These are phyloP conservation scores for Colletotrichum cereale DNA, from an alignment of 2,329 filamentous ascomycete genomes.

Conservation along the genomic window DNA sequence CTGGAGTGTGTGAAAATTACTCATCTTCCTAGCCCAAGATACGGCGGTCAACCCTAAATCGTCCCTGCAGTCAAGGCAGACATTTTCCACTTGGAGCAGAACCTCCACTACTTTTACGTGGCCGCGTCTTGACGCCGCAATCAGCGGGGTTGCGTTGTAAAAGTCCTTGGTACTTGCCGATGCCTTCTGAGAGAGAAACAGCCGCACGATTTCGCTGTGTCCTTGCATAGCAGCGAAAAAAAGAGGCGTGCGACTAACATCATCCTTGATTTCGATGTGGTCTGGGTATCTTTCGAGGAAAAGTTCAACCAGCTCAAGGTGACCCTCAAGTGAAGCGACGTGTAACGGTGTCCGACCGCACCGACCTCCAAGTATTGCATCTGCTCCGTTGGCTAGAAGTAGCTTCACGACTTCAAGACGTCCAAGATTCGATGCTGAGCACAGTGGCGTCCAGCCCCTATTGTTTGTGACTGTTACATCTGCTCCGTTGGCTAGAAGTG, in stretches of 20 bases:
- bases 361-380: too few relatives aligned
- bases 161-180: neutral
- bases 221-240: neutral
- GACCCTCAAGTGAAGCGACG: neutral
- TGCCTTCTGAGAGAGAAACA: neutral
- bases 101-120: neutral
- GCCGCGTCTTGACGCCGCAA: constrained; percentile 7
- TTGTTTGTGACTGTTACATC: neutral
- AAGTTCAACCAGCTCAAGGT: neutral
- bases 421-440: neutral
- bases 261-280: neutral
- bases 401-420: too few relatives aligned
- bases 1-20: too few relatives aligned
- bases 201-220: neutral
- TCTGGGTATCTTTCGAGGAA: neutral
- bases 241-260: neutral
- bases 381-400: too few relatives aligned
- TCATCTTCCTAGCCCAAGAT: neutral
- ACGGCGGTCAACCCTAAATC: neutral
- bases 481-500: constrained; percentile 15
- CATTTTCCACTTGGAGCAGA: neutral
- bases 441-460: neutral
- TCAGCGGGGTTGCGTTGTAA: constrained; percentile 1
- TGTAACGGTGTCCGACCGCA: constrained; percentile 8
- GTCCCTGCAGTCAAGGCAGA: neutral